These are phyloP conservation scores for Ascosphaera acerosa DNA, from an alignment of 2,329 filamentous ascomycete species.

Conservation along the genomic window DNA sequence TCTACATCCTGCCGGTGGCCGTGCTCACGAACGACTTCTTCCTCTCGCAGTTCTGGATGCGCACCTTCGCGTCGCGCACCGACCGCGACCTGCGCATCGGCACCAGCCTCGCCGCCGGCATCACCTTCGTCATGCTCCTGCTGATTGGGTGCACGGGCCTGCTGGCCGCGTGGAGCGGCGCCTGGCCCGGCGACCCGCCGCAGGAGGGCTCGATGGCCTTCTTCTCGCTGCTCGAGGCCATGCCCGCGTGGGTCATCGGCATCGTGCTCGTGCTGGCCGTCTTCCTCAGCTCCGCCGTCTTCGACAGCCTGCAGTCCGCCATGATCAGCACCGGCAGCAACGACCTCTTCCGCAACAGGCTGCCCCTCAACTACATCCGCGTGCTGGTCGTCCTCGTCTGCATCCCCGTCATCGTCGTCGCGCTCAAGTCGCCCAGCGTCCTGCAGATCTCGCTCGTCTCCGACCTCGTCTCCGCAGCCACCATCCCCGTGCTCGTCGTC, in stretches of 20 bases:
- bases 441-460: slow-evolving; percentile 7
- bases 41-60: slow-evolving; percentile 61
- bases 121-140: slow-evolving; percentile 42
- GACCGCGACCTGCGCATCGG: slow-evolving; percentile 58
- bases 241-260: slow-evolving; percentile 60
- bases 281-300: slow-evolving; percentile 48
- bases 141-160: slow-evolving; percentile 49
- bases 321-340: slow-evolving; percentile 72
- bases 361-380: slow-evolving; percentile 52
- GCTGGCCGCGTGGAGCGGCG: slow-evolving; percentile 54
- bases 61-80: slow-evolving; percentile 52
- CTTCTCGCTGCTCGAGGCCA: slow-evolving; percentile 44
- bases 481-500: slow-evolving; percentile 49
- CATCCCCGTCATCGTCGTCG: slow-evolving; percentile 34
- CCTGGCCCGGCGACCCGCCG: slow-evolving; percentile 36
- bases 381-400: slow-evolving; percentile 44
- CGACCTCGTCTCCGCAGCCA: slow-evolving; percentile 42
- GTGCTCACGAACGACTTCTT: slow-evolving; percentile 73
- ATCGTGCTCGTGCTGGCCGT: slow-evolving; percentile 62
- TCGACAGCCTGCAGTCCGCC: slow-evolving; percentile 57
- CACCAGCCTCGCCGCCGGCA: slow-evolving; percentile 38
- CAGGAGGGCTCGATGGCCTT: slow-evolving; percentile 43
- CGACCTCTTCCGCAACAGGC: slow-evolving; percentile 59
- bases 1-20: slow-evolving; percentile 63
- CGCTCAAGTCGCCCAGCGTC: slow-evolving; percentile 7